Base-by-base conservation (phyloP, 768 basidiomycete genomes). In the Pulveroboletus sp. region DNA sequence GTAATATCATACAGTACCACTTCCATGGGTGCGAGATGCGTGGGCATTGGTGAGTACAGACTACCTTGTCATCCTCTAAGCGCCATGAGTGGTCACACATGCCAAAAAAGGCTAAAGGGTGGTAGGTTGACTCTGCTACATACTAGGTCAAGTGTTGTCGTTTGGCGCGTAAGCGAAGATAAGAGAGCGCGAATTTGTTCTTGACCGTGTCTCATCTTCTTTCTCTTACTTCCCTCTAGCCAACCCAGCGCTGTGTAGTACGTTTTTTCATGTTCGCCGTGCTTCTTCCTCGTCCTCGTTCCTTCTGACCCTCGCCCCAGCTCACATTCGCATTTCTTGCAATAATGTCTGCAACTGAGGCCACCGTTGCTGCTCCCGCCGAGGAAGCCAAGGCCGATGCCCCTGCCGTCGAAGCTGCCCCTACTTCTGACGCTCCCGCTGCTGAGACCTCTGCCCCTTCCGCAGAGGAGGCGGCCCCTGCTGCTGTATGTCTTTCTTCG, bases 301-400 rank as follows among this genome's bases (percentile, higher is more conserved):
- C 35, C 31, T 12, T 40, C 31, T 48, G 59, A 13, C 50, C 23
- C 24, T n/a, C 50, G 47, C 48, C 37, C 23, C 66, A 82, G 80
- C 80, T 78, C 78, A 76, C 58, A 68, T 73, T 75, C 74, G 71
- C 67, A 72, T 67, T 71, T 73, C 71, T 66, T 74, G 71, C 73
- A 72, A 81, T 90, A 89, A 91, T 93, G 88, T 90, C 90, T 77
- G 79, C 85, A 70, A 68, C 84, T 62, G 86, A 84, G 70, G 69
- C 72, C 64, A 62, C 74, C 65, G 72, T 72, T 63, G 75, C 64
- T 60, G 70, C 61, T 42, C 63, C 74, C 67, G 69, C 72, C 48
- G 82, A 82, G 69, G 84, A 81, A 66, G 69, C 72, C 50, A 78
- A 78, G 70, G 69, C 69, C 55, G 66, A 62, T 51, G 61, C 72